Evolutionary conservation across 345 rosid genomes (phyloP), one percentile per base, ranked within the genome.

Genomic region (Sisymbrium altissimum): DNA sequence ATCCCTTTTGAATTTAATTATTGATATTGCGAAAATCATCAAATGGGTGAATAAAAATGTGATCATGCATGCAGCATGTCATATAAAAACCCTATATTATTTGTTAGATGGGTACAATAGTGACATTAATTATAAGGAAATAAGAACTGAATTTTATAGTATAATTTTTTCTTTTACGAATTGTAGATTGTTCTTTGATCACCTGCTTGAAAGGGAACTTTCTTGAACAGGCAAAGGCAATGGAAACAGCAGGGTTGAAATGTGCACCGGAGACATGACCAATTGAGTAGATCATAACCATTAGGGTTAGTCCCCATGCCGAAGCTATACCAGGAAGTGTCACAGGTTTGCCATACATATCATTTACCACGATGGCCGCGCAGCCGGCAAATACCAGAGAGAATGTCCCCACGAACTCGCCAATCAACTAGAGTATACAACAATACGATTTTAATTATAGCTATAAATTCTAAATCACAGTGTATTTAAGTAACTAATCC

Each of bases 191-290:
- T 49, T 49, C 13, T 19, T 49, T 49, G 13, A 29, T 49, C 13
- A 49, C 54, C 68, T 79, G 79, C 62, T 13, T 35, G 74, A 78
- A 72, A 2, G 87, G 83, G 41, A 84, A 83, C 38, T 74, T 76
- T 25, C 62, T 58, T 3, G 59, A 68, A n/a, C 73, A 49, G 0
- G 83, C 84, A 25, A 84, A 74, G 21, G 84, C 86, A 43, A 84
- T 57, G 14, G 85, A 81, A 25, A 87, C 79, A 13, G 86, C 85
- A n/a, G 84, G 88, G 41, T 86, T 86, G 72, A 83, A 80, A 78
- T 86, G 87, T 52, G 83, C 85, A 36, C 91, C 88, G 1, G 86
- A 84, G 49, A 86, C 67, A 56, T 82, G 88, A 8, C 91, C 87
- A 2, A 80, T 38, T 14, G 84, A 48, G 43, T 83, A 77, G 11